Evolutionary conservation across 805 yeast species (phyloP), one percentile per base, ranked within the genome.

Genomic region (Candida bentonensis): DNA sequence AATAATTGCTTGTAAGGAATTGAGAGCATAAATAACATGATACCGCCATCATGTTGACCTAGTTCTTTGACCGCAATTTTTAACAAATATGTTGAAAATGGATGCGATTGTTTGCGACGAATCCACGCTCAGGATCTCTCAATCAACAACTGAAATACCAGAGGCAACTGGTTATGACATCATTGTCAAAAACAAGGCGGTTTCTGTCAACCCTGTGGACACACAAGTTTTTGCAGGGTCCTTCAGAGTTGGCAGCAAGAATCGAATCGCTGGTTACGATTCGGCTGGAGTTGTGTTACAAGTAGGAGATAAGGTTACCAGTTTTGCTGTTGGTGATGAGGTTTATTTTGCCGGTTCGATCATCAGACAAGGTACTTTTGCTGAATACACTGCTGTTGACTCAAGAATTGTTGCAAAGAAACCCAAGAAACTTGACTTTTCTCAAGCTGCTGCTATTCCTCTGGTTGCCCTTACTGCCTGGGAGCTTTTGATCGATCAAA

Each of bases 241-340:
- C 13, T 7, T 13, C 13, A 9, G 7, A 9, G 27, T 25, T 7
- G 27, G 11, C 11, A 25, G 13, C 13, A 13, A 25, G 27, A 25
- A 7, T 15, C 23, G 43, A n/a, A 42, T 49, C 15, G 22, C 47
- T 11, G 60, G 60, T 3, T 40, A 26, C 21, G 60, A 56, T 27
- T 46, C 47, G 13, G 52, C 58, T 3, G 60, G 60, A n/a, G 42
- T 26, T 2, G 53, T 56, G 9, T 56, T 46, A 17, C 54, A 40
- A 22, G 51, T 49, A 17, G 60, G 60, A 2, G 27, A 49, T n/a
- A 43, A 45, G 20, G 53, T 48, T 7, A 47, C 47, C 2, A 25
- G 23, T 9, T 44, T 51, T 43, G 46, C 45, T 23, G 49, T 41
- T 28, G 60, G 59, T 4, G 55, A 51, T 23, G 45, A 46, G 23